These are phyloP conservation scores for Parsonsia alboflavescens DNA, from an alignment of 257 asterid species.

Conservation along the genomic window DNA sequence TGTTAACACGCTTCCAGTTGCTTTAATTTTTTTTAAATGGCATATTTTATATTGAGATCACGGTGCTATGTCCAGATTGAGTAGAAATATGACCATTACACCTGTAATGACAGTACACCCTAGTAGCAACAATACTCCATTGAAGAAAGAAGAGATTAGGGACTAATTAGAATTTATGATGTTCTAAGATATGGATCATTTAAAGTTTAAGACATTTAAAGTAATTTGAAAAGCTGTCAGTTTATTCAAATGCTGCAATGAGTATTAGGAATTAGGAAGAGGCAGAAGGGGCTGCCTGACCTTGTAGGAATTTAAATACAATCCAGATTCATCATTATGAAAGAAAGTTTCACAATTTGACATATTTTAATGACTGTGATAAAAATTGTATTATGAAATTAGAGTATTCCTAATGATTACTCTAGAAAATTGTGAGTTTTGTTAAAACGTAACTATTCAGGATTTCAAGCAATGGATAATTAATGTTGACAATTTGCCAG, in stretches of 20 bases:
- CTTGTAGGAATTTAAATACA: neutral
- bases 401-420: neutral
- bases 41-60: neutral
- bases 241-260: neutral
- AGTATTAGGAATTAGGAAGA: neutral
- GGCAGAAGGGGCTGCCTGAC: neutral
- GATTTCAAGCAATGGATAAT: neutral
- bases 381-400: neutral
- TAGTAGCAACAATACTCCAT: neutral
- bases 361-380: neutral
- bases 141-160: neutral
- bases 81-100: neutral
- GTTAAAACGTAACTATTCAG: neutral
- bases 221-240: neutral
- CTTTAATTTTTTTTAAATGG: neutral
- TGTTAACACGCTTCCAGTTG: neutral
- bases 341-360: neutral
- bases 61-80: neutral
- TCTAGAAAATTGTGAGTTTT: neutral
- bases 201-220: neutral
- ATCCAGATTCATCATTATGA: neutral
- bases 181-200: neutral
- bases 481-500: neutral
- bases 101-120: neutral
- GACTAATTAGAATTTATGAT: neutral